Base-by-base conservation (phyloP, 805 yeast genomes). In the Cyberlindnera amylophila region DNA sequence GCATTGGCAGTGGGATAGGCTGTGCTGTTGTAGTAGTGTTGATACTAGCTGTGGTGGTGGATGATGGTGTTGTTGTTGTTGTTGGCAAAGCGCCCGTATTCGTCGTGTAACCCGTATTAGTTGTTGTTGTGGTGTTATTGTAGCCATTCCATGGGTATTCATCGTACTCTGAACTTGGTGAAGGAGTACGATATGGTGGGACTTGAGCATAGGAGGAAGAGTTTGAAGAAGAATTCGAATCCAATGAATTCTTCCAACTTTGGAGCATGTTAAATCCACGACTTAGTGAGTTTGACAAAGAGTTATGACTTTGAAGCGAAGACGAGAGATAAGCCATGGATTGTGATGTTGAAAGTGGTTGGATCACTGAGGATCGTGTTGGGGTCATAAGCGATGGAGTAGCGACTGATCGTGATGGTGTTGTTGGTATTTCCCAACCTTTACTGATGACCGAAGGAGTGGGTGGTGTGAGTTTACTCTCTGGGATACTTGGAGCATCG, bases 381-480 rank as follows among this genome's bases (percentile, higher is more conserved):
- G 60, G 59, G 1, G 68, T 61, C 14, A 65, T 61, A 1, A 61
- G 34, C 2, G 64, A 61, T 0, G 66, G 54, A 1, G 52, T 60
- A 6, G 52, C 44, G 44, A 43, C 49, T 31, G 44, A 60, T 43
- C 43, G 57, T 37, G 49, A 57, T 32, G 51, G 60, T 38, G 47
- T 57, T 30, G 45, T 54, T 1, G 73, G 72, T 3, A 69, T 68
- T 36, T 67, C 71, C 72, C 72, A 69, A 1, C 71, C 72, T 21
- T 50, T 54, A 17, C 49, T 51, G n/a, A 51, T 51, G 4, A 51
- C 50, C 7, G 60, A 54, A 19, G 58, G 55, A 9, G 57, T 49
- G 23, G 58, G 50, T 34, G 54, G 57, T 16, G 52, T 51, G 14
- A 19, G 4, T 14, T 28, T 21, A 21, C 24, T 21, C 24, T 21